Evolutionary conservation across 140 eudicot species (phyloP), one percentile per base, ranked within the genome.

Genomic region (Erigeron philadelphicus): DNA sequence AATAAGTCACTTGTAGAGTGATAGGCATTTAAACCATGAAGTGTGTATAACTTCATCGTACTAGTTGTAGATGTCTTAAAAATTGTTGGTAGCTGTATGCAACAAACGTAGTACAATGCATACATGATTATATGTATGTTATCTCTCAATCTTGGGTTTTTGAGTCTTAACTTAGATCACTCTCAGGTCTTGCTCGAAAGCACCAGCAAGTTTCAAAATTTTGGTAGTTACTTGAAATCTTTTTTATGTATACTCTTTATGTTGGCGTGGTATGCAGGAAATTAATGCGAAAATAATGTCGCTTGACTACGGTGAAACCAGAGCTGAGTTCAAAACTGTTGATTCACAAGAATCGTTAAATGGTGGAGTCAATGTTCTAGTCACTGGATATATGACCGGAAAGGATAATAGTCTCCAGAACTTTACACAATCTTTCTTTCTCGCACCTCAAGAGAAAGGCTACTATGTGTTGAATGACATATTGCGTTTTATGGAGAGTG

Each of bases 401-500:
- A 61, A 55, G 70, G 98, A 88, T 52, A 68, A 77, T 48, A 38
- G 70, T 48, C 46, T 60, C 42, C 79, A 80, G 61, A 72, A 74
- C 46, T 92, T 93, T 46, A 59, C 89, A 5, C 98, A 93, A 65
- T 64, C 87, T 50, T 93, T 93, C 78, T 93, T 93, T 61, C 95
- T 93, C 52, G 96, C 98, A 21, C 98, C 98, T 9, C 98, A 93
- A 76, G 94, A 93, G 25, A 81, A 68, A 55, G 98, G 98, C 38
- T 93, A 75, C 85, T 93, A 78, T 79, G 96, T 93, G 78, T 67
- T 93, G 73, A 93, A 89, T 57, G 98, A 93, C 78, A 80, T 93
- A 38, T 85, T 93, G 49, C 83, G 88, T 6, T 89, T 80, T 64
- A 58, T 85, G 78, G 90, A 84, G 35, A 82, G n/a, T 58, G 73